Evolutionary conservation across 2,329 filamentous ascomycete species (phyloP), one percentile per base, ranked within the genome.

Genomic region (Annulohypoxylon truncatum): DNA sequence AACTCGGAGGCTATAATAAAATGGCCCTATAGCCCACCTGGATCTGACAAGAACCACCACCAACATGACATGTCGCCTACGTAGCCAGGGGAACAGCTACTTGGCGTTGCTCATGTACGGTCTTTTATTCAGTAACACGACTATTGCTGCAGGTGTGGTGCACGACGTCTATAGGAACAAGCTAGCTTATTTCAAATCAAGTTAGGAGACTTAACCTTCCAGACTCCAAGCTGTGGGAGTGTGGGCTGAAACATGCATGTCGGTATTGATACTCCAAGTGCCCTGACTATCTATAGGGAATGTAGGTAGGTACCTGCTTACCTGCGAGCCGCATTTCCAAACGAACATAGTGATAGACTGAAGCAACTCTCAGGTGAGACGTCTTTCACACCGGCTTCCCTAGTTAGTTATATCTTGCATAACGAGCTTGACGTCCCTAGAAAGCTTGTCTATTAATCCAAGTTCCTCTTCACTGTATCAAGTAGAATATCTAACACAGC

Each of bases 241-340:
- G 31, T 52, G 29, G 48, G 55, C 59, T 67, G 56, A 64, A 66
- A 69, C 63, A 64, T 66, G 56, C 55, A 64, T 61, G 47, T 54
- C 53, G 42, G 52, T 64, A 64, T 61, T 40, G 56, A 59, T 54
- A 28, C 18, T 64, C 5, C 47, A 58, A 26, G 33, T 24, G 33
- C 6, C 10, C 35, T 12, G 6, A 8, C 35, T 38, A 15, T 12
- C 10, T 33, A n/a, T n/a, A n/a, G n/a, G n/a, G n/a, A n/a, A n/a
- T n/a, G n/a, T n/a, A n/a, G n/a, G n/a, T n/a, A 33, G 29, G 29
- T 12, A 33, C 33, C 12, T 38, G 9, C n/a, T n/a, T n/a, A 57
- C 54, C 54, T 54, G 63, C 61, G 52, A 58, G 51, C 51, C 58
- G 22, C 66, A 57, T 52, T 62, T 40, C 47, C 26, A 44, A 40